These are phyloP conservation scores for Xylaria sp. DNA, from an alignment of 2,329 filamentous ascomycete species.

Conservation along the genomic window DNA sequence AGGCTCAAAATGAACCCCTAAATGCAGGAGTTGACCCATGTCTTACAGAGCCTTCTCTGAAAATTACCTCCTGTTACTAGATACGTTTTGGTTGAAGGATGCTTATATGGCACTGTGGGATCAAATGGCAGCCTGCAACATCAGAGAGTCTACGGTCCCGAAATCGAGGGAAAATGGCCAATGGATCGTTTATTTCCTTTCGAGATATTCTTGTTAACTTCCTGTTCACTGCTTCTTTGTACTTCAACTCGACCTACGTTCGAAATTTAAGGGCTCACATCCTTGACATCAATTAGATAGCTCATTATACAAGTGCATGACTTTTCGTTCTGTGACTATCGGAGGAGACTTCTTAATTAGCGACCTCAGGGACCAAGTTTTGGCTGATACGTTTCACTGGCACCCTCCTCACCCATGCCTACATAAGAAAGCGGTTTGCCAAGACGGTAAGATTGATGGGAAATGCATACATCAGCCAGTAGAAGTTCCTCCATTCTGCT, in stretches of 20 bases:
- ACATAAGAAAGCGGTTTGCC: constrained; percentile 11
- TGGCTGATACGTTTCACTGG: background rate
- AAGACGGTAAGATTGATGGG: constrained; percentile 22
- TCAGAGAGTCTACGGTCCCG: background rate
- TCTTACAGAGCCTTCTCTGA: constrained; percentile 2
- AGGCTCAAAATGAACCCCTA: background rate
- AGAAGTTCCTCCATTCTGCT: background rate
- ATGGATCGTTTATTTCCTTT: background rate
- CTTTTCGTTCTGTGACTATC: background rate
- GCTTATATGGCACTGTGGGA: constrained; percentile 9
- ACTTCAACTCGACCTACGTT: background rate
- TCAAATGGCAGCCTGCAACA: constrained; percentile 14
- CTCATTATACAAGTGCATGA: background rate
- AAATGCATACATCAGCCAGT: background rate
- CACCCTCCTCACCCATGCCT: background rate
- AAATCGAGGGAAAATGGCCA: no score
- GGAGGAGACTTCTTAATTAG: background rate
- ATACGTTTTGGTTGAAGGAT: background rate
- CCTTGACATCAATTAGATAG: background rate
- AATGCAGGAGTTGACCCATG: background rate
- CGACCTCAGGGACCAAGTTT: background rate
- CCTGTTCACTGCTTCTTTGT: background rate
- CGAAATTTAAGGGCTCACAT: background rate
- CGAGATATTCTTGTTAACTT: background rate
- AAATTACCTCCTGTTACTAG: background rate